Evolutionary conservation across 2,329 filamentous ascomycete species (phyloP).

Genomic region (Niveomyces coronatus): DNA sequence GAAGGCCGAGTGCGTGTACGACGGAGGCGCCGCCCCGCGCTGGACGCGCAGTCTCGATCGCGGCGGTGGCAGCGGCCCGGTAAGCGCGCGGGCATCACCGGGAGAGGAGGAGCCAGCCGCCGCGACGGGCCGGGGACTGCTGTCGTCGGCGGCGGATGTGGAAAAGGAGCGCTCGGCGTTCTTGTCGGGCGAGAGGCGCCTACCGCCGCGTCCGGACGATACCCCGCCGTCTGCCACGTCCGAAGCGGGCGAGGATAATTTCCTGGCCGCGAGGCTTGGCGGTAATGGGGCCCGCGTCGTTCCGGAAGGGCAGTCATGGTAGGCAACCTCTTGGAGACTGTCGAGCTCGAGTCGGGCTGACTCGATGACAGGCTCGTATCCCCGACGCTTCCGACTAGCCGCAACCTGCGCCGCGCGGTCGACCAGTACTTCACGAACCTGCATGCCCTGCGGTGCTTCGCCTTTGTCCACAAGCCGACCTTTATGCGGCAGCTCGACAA

Average conservation of each 20-base stretch:
- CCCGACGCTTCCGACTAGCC: constrained; percentile 21
- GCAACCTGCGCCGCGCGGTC: constrained; percentile 25
- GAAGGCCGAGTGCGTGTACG: constrained; percentile 27
- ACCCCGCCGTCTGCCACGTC: constrained; percentile 6
- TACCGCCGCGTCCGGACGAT: constrained; percentile 7
- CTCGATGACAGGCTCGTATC: constrained; percentile 22
- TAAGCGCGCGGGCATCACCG: too few species aligned
- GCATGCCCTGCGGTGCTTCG: constrained; percentile 30
- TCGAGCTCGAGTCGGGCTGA: too few species aligned
- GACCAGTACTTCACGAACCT: constrained; percentile 30
- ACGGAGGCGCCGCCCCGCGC: constrained; percentile 26
- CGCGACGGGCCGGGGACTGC: constrained; percentile 3
- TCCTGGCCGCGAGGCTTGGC: background rate
- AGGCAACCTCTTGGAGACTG: background rate
- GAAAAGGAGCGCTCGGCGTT: constrained; percentile 8
- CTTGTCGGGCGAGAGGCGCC: constrained; percentile 4
- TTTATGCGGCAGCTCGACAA: constrained; percentile 29
- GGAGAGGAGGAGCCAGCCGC: constrained; percentile 9
- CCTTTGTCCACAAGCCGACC: constrained; percentile 30
- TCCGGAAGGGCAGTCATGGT: constrained; percentile 13
- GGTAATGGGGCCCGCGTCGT: constrained; percentile 3
- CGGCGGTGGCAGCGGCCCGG: constrained; percentile 9
- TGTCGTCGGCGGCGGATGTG: background rate
- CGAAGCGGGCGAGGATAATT: constrained; percentile 1
- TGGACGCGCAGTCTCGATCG: constrained; percentile 26